Conservation (phyloP, 2,329 filamentous ascomycete species). For the Dothidotthia symphoricarpi region DNA sequence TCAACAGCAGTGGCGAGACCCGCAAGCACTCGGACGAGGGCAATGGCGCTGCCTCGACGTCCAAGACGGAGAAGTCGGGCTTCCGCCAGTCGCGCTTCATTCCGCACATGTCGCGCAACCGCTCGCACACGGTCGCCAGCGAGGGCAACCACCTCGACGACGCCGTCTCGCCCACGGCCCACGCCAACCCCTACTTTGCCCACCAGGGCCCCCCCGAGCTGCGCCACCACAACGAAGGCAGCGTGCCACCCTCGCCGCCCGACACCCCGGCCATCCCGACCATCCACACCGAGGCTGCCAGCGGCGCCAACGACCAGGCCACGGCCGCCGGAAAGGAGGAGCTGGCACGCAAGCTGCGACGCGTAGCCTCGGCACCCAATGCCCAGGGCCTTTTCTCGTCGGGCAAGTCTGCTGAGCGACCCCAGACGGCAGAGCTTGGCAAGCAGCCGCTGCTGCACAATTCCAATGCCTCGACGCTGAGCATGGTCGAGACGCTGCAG, state of each 20-base stretch:
- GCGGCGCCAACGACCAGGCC: constrained; percentile 62
- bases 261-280: constrained; percentile 72
- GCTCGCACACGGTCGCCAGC: constrained; percentile 86
- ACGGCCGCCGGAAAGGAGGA: constrained; percentile 87
- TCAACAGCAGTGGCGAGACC: constrained; percentile 55
- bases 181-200: constrained; percentile 95
- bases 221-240: constrained; percentile 91
- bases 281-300: constrained; percentile 65
- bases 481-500: constrained; percentile 52
- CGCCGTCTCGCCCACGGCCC: constrained; percentile 82
- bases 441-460: constrained; percentile 72
- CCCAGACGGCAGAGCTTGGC: constrained; percentile 79
- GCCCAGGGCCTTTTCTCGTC: constrained; percentile 82
- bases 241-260: constrained; percentile 86
- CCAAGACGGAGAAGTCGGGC: constrained; percentile 64
- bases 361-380: constrained; percentile 95
- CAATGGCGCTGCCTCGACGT: constrained; percentile 32
- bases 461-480: constrained; percentile 53
- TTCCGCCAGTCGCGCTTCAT: constrained; percentile 88
- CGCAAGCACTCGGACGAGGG: constrained; percentile 42
- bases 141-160: constrained; percentile 91
- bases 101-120: constrained; percentile 79
- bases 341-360: constrained; percentile 83
- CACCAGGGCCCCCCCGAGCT: constrained; percentile 93
- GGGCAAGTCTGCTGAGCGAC: constrained; percentile 56